These are phyloP conservation scores for Symbiodinium natans DNA, from an alignment of 73 alveolate genomes.

Conservation along the genomic window DNA sequence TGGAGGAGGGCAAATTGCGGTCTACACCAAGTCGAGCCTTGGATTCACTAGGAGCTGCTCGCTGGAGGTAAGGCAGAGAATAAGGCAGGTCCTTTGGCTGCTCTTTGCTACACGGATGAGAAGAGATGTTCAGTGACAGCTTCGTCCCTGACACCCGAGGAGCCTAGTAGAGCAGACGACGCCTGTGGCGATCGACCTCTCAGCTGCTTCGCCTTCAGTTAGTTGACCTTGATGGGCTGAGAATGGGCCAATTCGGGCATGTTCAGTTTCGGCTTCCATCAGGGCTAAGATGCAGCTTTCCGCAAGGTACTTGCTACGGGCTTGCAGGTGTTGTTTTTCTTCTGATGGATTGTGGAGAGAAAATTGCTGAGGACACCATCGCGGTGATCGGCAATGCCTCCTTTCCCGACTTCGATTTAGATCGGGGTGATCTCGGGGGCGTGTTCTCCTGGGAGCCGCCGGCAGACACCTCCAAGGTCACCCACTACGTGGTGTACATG, in stretches of 20 bases:
- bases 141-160: no score
- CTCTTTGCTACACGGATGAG: neutral
- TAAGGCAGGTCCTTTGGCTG: constrained; percentile 7
- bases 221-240: no score
- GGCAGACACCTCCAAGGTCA: constrained; percentile 24
- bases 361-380: neutral
- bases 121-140: constrained; percentile 16
- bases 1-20: constrained; percentile 37
- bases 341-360: no score
- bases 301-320: no score
- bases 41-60: neutral
- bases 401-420: constrained; percentile 63
- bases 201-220: neutral
- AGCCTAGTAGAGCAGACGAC: constrained; percentile 58
- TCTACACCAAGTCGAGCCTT: constrained; percentile 51
- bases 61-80: neutral
- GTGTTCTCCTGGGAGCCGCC: constrained; percentile 35
- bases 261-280: no score
- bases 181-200: constrained; percentile 14
- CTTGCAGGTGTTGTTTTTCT: no score
- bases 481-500: constrained; percentile 78
- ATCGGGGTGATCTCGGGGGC: constrained; percentile 46
- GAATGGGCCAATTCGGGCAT: no score
- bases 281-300: no score
- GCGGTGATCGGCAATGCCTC: constrained; percentile 53